Evolutionary conservation across 495 filamentous ascomycete genomes (phyloP).

Genomic region (Aspergillus bridgeri): DNA sequence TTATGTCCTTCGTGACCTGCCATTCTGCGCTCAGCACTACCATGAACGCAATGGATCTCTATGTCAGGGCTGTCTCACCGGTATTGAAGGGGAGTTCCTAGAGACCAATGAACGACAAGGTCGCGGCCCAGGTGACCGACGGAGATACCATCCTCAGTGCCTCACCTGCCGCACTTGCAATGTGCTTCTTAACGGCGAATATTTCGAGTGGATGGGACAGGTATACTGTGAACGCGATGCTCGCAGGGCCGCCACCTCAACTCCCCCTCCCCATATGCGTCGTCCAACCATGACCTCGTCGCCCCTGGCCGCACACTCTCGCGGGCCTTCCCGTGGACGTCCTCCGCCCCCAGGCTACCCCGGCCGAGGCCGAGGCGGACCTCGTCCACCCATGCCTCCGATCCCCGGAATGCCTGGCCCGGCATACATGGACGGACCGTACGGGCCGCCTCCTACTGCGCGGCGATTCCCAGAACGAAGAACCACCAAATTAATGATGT

Average conservation of each 20-base stretch:
- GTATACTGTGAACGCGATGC: conserved; percentile 87
- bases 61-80: conserved; percentile 72
- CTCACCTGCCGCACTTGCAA: conserved; percentile 67
- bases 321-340: conserved; percentile 13
- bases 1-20: conserved; percentile 82
- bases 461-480: conserved; percentile 66
- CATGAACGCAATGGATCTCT: conserved; percentile 85
- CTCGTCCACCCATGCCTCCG: conserved; percentile 19
- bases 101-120: conserved; percentile 57
- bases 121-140: conserved; percentile 48
- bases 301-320: conserved; percentile 17
- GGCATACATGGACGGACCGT: conserved; percentile 25
- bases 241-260: conserved; percentile 52
- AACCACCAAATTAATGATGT: conserved; percentile 85
- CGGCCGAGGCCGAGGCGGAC: conserved; percentile 16
- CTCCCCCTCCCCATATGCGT: conserved; percentile 32
- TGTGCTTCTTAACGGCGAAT: conserved; percentile 60
- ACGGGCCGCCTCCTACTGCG: conserved; percentile 24
- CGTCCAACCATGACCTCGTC: conserved; percentile 32
- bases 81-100: conserved; percentile 95
- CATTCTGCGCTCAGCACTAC: conserved; percentile 91
- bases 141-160: conserved; percentile 84
- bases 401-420: conserved; percentile 17
- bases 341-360: conserved; percentile 22
- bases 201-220: conserved; percentile 63